Evolutionary conservation across 495 filamentous ascomycete genomes (phyloP).

Genomic region (Thozetella sp.): DNA sequence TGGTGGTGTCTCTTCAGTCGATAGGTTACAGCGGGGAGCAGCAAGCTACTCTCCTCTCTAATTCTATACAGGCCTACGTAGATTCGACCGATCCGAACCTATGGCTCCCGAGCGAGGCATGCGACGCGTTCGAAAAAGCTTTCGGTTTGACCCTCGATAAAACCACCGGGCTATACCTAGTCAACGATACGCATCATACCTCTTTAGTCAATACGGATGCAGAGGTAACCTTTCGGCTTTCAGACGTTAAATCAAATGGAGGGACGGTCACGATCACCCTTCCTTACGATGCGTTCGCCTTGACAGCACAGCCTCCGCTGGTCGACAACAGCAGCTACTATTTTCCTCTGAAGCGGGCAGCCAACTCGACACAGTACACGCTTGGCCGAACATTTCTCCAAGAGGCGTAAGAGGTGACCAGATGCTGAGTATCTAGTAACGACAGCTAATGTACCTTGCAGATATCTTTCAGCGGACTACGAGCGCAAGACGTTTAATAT

Average conservation of each 20-base stretch:
- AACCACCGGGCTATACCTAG: conserved; percentile 45
- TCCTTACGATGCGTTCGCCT: conserved; percentile 56
- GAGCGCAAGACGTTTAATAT: conserved; percentile 48
- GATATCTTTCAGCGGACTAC: conserved; percentile 49
- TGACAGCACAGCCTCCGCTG: conserved; percentile 39
- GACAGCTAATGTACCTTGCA: conserved; percentile 5
- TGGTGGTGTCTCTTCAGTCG: conserved; percentile 48
- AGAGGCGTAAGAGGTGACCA: conserved; percentile 39
- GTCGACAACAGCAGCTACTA: conserved; percentile 38
- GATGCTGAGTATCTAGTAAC: neutral
- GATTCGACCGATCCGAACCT: conserved; percentile 57
- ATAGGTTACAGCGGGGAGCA: conserved; percentile 39
- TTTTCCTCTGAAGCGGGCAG: conserved; percentile 53
- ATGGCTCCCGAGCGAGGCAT: conserved; percentile 55
- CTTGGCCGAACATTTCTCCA: conserved; percentile 60
- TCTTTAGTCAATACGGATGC: conserved; percentile 45
- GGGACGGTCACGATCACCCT: conserved; percentile 47
- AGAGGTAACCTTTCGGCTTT: conserved; percentile 53
- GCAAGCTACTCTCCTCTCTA: conserved; percentile 27
- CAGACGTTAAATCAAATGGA: conserved; percentile 34
- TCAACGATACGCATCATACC: conserved; percentile 45
- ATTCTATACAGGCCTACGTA: conserved; percentile 42
- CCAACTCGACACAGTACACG: conserved; percentile 53
- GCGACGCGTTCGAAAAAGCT: conserved; percentile 52
- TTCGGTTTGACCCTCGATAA: conserved; percentile 52